A percentile compares a stretch with the other conserved stretches of the same genome.
Evolutionary conservation across 805 yeast species (phyloP).

Genomic region (Yarrowia alimentaria): DNA sequence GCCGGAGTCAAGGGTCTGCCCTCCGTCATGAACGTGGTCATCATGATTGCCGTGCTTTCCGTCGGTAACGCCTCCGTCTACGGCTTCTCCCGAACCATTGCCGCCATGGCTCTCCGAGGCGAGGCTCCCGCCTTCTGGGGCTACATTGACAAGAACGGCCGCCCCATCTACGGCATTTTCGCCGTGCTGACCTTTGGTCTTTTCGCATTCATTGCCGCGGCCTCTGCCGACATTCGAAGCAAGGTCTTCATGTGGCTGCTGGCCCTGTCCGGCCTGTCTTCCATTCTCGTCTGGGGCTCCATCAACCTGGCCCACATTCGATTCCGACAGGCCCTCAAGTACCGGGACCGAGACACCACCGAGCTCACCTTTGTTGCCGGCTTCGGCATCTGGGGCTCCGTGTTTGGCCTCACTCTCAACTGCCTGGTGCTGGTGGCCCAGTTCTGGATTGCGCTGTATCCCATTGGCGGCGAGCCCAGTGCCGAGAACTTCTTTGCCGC

Average conservation of each 20-base stretch:
- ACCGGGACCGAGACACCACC: constrained; percentile 58
- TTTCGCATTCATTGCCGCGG: constrained; percentile 57
- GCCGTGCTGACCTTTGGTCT: constrained; percentile 55
- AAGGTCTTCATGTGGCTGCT: constrained; percentile 63
- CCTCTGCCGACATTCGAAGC: constrained; percentile 45
- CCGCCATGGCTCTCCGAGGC: constrained; percentile 62
- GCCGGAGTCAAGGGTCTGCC: constrained; percentile 68
- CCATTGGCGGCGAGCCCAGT: constrained; percentile 49
- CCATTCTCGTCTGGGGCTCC: constrained; percentile 63
- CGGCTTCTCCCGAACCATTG: constrained; percentile 65
- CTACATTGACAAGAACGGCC: constrained; percentile 63
- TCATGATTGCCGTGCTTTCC: constrained; percentile 62
- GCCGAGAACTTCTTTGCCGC: constrained; percentile 57
- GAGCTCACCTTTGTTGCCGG: constrained; percentile 64
- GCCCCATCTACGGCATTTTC: constrained; percentile 60
- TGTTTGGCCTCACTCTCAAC: constrained; percentile 56
- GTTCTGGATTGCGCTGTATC: constrained; percentile 74
- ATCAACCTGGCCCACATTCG: constrained; percentile 60
- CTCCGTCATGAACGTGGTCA: constrained; percentile 64
- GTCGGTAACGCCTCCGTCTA: constrained; percentile 74
- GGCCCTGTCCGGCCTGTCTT: constrained; percentile 62
- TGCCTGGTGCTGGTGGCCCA: constrained; percentile 60
- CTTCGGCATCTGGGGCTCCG: constrained; percentile 61
- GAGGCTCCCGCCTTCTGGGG: constrained; percentile 58
- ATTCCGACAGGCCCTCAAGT: constrained; percentile 59